A percentile compares a stretch with the other conserved stretches of the same genome.
Conservation (phyloP, 176 grass and related monocot genomes). For the Sorghum bicolor region DNA sequence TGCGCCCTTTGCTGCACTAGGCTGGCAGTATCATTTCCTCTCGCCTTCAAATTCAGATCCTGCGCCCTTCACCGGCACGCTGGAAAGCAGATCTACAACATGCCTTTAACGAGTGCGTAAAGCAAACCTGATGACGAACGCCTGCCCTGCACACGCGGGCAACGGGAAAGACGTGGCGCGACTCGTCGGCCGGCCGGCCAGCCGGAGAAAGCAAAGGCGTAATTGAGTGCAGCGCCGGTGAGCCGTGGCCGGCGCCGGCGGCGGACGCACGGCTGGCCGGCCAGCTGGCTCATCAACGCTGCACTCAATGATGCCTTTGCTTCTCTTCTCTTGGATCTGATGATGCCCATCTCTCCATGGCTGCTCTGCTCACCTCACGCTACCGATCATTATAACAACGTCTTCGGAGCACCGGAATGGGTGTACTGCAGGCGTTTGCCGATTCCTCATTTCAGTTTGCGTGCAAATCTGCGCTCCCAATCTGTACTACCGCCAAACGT, state of each 20-base stretch:
- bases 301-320: conserved; percentile 77
- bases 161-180: neutral
- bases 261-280: neutral
- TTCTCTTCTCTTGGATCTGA: neutral
- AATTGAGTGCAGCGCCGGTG: conserved; percentile 52
- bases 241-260: neutral
- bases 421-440: neutral
- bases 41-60: neutral
- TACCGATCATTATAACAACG: neutral
- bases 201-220: conserved; percentile 43
- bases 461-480: neutral
- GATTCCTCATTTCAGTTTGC: neutral
- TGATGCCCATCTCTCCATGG: neutral
- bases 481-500: neutral
- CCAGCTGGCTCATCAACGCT: conserved; percentile 76
- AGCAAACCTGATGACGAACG: neutral
- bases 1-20: neutral
- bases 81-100: neutral
- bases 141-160: neutral
- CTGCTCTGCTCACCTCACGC: neutral
- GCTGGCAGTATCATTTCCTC: neutral
- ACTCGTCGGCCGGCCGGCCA: neutral
- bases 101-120: neutral
- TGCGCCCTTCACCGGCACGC: no score
- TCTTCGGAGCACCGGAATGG: neutral